phyloP scores from a whole-genome alignment of 768 basidiomycete genomes.

The Megacollybia marginata region DNA sequence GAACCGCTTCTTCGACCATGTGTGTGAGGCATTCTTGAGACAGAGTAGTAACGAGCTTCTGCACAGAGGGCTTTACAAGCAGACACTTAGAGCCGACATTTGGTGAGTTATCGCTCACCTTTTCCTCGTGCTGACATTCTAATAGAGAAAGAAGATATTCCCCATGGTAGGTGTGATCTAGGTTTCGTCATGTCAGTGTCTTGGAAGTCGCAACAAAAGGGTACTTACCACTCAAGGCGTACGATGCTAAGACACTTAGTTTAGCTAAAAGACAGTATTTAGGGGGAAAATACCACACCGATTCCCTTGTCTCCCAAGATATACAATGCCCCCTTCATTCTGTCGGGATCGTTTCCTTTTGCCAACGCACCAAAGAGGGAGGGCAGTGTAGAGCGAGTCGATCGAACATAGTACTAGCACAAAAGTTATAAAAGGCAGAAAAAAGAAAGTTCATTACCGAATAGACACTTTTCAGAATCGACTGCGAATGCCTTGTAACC shows the following conservation, averaged over 20 bases:
- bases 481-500: slow-evolving; percentile 56
- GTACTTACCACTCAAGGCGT: slow-evolving; percentile 57
- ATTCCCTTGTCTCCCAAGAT: slow-evolving; percentile 67
- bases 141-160: slow-evolving; percentile 57
- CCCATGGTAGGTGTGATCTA: slow-evolving; percentile 51
- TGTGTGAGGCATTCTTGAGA: slow-evolving; percentile 54
- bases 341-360: slow-evolving; percentile 80
- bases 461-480: slow-evolving; percentile 54
- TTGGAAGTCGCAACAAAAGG: background rate
- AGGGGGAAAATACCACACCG: slow-evolving; percentile 29
- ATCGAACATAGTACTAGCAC: slow-evolving; percentile 59
- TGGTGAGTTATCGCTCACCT: slow-evolving; percentile 36
- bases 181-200: background rate
- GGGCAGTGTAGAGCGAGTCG: slow-evolving; percentile 60
- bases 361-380: slow-evolving; percentile 51
- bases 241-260: slow-evolving; percentile 37
- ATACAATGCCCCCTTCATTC: slow-evolving; percentile 93
- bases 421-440: slow-evolving; percentile 4
- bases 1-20: slow-evolving; percentile 57
- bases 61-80: slow-evolving; percentile 56
- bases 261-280: slow-evolving; percentile 6
- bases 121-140: slow-evolving; percentile 80
- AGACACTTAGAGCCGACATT: background rate
- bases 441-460: slow-evolving; percentile 35
- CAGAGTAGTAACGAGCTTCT: slow-evolving; percentile 59